phyloP scores from a whole-genome alignment of 257 asterid species.

The Phtheirospermum japonicum region DNA sequence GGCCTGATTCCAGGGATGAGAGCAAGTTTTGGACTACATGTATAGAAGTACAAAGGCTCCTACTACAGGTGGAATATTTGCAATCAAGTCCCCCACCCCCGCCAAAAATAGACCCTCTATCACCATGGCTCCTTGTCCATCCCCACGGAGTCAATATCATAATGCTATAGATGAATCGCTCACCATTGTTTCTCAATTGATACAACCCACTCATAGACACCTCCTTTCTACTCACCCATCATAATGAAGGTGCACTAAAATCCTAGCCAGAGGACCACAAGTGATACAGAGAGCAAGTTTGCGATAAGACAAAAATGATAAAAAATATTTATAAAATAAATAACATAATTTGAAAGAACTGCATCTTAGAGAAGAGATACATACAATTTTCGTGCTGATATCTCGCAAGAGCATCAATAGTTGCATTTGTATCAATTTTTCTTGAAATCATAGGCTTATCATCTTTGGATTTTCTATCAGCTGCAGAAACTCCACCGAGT shows the following conservation, averaged over 20 bases:
- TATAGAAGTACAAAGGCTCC: background rate
- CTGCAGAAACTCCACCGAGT: conserved; percentile 32
- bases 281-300: conserved; percentile 13
- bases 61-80: conserved; percentile 1
- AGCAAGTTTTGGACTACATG: conserved; percentile 9
- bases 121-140: conserved; percentile 5
- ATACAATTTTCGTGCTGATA: conserved; percentile 56
- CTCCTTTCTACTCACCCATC: conserved; percentile 9
- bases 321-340: conserved; percentile 11
- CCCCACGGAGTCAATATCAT: conserved; percentile 17
- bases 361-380: conserved; percentile 30
- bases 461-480: conserved; percentile 50
- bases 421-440: conserved; percentile 44
- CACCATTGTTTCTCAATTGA: too few relatives aligned
- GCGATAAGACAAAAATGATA: conserved; percentile 16
- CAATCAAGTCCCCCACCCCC: background rate
- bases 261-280: conserved; percentile 11
- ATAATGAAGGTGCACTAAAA: conserved; percentile 20
- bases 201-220: conserved; percentile 8
- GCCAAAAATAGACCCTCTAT: background rate
- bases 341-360: conserved; percentile 21
- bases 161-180: too few relatives aligned
- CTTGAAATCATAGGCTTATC: conserved; percentile 47
- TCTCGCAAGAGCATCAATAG: conserved; percentile 40
- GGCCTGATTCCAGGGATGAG: too few relatives aligned